Conservation (phyloP, 352 stramenopile species). For the Phytophthora cryptogea region DNA sequence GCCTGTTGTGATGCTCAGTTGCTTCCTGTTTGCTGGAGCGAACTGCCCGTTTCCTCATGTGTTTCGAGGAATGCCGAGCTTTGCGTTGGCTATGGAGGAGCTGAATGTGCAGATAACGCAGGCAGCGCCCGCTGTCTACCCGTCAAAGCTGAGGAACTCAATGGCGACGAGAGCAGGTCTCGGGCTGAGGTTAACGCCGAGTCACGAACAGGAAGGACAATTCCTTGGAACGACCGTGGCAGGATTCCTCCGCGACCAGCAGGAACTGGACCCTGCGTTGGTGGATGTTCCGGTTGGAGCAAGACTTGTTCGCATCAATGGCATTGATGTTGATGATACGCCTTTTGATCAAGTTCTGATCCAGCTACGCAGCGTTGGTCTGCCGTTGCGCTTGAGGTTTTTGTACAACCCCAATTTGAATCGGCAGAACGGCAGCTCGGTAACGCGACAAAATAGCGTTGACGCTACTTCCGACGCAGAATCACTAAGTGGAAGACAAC, state of each 20-base stretch:
- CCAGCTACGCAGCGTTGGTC: slow-evolving; percentile 47
- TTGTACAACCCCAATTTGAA: slow-evolving; percentile 61
- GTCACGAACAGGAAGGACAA: slow-evolving; percentile 58
- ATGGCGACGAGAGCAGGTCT: slow-evolving; percentile 55
- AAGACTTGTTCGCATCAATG: slow-evolving; percentile 76
- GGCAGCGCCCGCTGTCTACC: slow-evolving; percentile 50
- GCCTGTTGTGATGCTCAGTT: slow-evolving; percentile 60
- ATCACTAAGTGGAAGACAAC: slow-evolving; percentile 13
- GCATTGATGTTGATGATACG: slow-evolving; percentile 58
- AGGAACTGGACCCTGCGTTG: slow-evolving; percentile 64
- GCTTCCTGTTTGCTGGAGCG: slow-evolving; percentile 73
- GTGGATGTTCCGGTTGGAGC: slow-evolving; percentile 63
- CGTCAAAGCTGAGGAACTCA: slow-evolving; percentile 73
- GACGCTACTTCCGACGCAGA: slow-evolving; percentile 16
- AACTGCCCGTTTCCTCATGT: slow-evolving; percentile 76
- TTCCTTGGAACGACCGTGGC: slow-evolving; percentile 74
- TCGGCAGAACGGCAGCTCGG: slow-evolving; percentile 25
- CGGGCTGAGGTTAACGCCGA: slow-evolving; percentile 62
- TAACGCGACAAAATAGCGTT: slow-evolving; percentile 13
- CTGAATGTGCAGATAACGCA: slow-evolving; percentile 63
- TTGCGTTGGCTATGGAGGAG: slow-evolving; percentile 76
- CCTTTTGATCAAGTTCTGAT: slow-evolving; percentile 68
- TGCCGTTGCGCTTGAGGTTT: slow-evolving; percentile 72
- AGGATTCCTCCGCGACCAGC: slow-evolving; percentile 63
- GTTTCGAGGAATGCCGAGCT: slow-evolving; percentile 68